These are phyloP conservation scores for Imleria badia DNA, from an alignment of 768 basidiomycete species.

Conservation along the genomic window DNA sequence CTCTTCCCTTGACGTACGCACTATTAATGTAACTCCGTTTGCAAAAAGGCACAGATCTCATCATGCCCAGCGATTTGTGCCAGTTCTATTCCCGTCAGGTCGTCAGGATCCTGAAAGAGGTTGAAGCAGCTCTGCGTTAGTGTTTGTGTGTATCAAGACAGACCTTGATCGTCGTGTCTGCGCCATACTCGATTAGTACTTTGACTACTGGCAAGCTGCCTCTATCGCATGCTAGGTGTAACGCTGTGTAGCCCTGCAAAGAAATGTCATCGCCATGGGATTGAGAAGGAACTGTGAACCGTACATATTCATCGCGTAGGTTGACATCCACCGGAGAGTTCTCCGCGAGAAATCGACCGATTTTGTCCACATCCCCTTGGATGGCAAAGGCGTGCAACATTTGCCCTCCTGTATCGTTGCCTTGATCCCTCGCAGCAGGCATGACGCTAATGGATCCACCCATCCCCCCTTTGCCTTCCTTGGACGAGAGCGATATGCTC, in stretches of 20 bases:
- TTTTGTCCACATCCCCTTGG: constrained; percentile 45
- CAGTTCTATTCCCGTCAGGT: constrained; percentile 56
- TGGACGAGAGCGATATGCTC: constrained; percentile 20
- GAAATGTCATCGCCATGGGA: constrained; percentile 1
- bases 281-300: constrained; percentile 25
- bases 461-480: constrained; percentile 39
- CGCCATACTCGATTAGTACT: constrained; percentile 62
- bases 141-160: background rate
- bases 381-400: constrained; percentile 65
- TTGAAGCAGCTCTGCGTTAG: constrained; percentile 2
- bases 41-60: constrained; percentile 43
- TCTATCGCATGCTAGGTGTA: constrained; percentile 86
- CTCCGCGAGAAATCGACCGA: constrained; percentile 45
- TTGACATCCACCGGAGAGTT: constrained; percentile 52
- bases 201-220: constrained; percentile 60
- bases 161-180: constrained; percentile 65
- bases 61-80: constrained; percentile 58
- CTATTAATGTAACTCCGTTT: constrained; percentile 13
- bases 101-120: constrained; percentile 61
- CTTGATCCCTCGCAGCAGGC: constrained; percentile 37
- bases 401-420: constrained; percentile 42
- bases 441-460: constrained; percentile 66
- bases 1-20: constrained; percentile 5
- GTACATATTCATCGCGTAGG: constrained; percentile 70
- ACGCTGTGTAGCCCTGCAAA: constrained; percentile 78